These are phyloP conservation scores for Malus hybrid DNA, from an alignment of 331 rosid genomes.

Conservation along the genomic window DNA sequence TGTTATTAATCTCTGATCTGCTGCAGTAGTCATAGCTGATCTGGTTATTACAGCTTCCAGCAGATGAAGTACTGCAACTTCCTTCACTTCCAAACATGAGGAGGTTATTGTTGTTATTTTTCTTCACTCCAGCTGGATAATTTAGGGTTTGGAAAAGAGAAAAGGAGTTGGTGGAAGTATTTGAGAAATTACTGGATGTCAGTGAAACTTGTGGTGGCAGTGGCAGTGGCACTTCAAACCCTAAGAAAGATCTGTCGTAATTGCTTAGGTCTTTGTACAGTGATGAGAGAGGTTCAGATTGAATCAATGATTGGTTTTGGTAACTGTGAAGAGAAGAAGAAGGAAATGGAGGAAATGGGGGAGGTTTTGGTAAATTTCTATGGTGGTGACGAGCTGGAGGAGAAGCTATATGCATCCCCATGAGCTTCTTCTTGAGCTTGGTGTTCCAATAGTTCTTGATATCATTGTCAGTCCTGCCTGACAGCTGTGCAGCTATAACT, in stretches of 20 bases:
- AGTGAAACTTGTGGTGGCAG: slow-evolving; percentile 12
- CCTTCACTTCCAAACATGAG: slow-evolving; percentile 60
- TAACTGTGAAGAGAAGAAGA: not conserved
- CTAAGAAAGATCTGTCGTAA: slow-evolving; percentile 28
- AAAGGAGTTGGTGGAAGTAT: slow-evolving; percentile 7
- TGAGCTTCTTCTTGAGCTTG: slow-evolving; percentile 81
- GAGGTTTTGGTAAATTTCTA: slow-evolving; percentile 17
- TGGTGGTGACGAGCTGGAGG: slow-evolving; percentile 16
- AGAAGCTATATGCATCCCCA: slow-evolving; percentile 32
- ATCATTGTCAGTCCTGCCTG: slow-evolving; percentile 93
- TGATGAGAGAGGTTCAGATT: slow-evolving; percentile 14
- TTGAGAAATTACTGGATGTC: slow-evolving; percentile 23
- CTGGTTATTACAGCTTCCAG: slow-evolving; percentile 44
- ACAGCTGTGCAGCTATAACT: slow-evolving; percentile 76
- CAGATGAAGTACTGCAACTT: slow-evolving; percentile 64
- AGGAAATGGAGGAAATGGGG: slow-evolving; percentile 30
- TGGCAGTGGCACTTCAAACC: slow-evolving; percentile 20
- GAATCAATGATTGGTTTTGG: slow-evolving; percentile 14
- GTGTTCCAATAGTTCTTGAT: slow-evolving; percentile 96
- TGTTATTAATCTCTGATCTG: slow-evolving; percentile 5
- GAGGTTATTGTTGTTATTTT: slow-evolving; percentile 14
- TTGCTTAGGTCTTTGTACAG: slow-evolving; percentile 21
- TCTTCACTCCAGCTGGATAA: not conserved
- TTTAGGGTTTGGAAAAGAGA: slow-evolving; percentile 44
- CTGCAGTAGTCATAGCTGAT: slow-evolving; percentile 18